Conservation (phyloP, 2,329 filamentous ascomycete species). For the Phialocephala subalpina region DNA sequence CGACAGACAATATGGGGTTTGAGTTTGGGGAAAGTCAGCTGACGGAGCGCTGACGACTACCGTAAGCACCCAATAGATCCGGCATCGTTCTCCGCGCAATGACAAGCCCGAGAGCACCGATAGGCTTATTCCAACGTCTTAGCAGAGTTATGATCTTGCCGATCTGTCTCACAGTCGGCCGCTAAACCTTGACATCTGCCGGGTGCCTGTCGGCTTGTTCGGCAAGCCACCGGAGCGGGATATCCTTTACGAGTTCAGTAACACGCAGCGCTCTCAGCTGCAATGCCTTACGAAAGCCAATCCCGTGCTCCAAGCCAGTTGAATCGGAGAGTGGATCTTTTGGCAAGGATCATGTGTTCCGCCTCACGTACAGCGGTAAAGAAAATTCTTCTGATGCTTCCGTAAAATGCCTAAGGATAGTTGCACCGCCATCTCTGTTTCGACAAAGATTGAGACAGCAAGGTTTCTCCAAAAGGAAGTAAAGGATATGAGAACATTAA, state of each 20-base stretch:
- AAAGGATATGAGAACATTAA: no score
- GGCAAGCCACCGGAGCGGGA: neutral
- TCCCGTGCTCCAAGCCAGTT: neutral
- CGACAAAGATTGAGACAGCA: no score
- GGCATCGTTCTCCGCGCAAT: neutral
- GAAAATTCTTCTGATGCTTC: no score
- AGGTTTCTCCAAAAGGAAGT: no score
- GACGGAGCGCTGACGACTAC: neutral
- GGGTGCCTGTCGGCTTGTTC: neutral
- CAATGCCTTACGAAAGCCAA: neutral
- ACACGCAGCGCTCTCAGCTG: neutral
- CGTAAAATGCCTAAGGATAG: no score
- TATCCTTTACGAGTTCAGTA: neutral
- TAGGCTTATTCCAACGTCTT: neutral
- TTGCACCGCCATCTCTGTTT: no score
- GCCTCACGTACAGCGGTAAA: neutral
- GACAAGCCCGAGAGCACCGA: neutral
- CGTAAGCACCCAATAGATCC: neutral
- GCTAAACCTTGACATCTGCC: neutral
- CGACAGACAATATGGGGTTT: neutral
- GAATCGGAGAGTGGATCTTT: neutral
- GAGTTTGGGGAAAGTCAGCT: neutral
- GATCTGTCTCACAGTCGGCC: neutral
- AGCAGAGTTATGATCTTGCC: neutral
- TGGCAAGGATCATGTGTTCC: neutral